Base-by-base conservation (phyloP, 495 filamentous ascomycete genomes). In the Penicillium paradoxum region DNA sequence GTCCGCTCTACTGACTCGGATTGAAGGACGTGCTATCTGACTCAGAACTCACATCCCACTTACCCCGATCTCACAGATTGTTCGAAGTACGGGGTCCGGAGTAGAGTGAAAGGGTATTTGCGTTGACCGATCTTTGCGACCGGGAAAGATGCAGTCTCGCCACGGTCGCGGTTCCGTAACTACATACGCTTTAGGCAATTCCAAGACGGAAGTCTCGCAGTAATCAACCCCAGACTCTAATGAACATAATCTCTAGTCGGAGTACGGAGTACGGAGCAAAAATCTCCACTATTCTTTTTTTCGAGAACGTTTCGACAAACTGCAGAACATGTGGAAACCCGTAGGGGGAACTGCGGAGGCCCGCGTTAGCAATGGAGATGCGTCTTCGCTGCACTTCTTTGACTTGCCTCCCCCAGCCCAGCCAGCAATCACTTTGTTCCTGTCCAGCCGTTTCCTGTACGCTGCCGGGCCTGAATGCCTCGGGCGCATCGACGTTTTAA, bases 291-390 rank as follows among this genome's bases (percentile, higher is more conserved):
- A 19, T 3, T 27, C 27, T 15, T 29, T 59, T 15, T 29, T 59
- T 59, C 52, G 45, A 49, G 55, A 59, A 62, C 36, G 25, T 36
- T 56, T 55, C 55, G 51, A 47, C 48, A 40, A 9, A 30, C 39
- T 25, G 30, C 46, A 37, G 34, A 18, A 29, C 17, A 55, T 60
- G 49, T 62, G 52, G 14, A 19, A 25, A 36, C 32, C 50, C 50
- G 46, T n/a, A n/a, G n/a, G 17, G 11, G 41, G 6, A 29, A 24
- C 40, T 38, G 17, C 38, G 36, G 24, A 30, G 24, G 24, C n/a
- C 36, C 42, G 30, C 6, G 11, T 60, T 51, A 10, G 3, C 24
- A 60, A 50, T 51, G 18, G 11, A 49, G 49, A 49, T 55, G 56
- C 40, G 24, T 48, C 56, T 54, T 58, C 34, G 44, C 17, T 21